Evolutionary conservation across 257 asterid species (phyloP).

Genomic region (Mentha longifolia): DNA sequence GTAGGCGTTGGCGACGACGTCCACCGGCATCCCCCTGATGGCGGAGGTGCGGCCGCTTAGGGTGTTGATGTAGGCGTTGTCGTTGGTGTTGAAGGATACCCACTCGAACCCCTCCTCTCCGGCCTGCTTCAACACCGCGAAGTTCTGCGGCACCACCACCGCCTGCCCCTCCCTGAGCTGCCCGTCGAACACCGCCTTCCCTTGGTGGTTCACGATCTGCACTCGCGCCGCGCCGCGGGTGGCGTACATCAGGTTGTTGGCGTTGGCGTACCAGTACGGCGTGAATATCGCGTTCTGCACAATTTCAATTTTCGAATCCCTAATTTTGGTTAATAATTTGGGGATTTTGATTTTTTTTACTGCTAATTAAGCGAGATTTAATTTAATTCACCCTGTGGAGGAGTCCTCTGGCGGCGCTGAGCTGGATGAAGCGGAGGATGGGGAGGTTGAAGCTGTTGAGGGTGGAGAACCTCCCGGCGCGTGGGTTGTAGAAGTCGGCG

Average conservation of each 20-base stretch:
- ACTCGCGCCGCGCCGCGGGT: constrained; percentile 56
- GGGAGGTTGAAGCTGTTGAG: constrained; percentile 63
- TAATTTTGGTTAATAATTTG: no score
- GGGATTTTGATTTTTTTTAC: no score
- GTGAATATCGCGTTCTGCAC: constrained; percentile 62
- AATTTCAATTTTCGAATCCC: background rate
- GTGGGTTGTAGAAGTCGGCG: constrained; percentile 70
- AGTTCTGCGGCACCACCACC: constrained; percentile 72
- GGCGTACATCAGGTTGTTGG: constrained; percentile 57
- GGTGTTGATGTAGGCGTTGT: constrained; percentile 68
- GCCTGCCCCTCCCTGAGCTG: constrained; percentile 56
- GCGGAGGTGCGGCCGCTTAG: constrained; percentile 76
- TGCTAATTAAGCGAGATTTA: no score
- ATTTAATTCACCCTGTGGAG: constrained; percentile 49
- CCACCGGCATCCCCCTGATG: constrained; percentile 57
- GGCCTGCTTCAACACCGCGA: constrained; percentile 60
- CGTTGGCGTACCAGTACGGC: constrained; percentile 69
- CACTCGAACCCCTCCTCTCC: constrained; percentile 63
- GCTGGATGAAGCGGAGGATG: constrained; percentile 58
- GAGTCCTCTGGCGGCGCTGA: constrained; percentile 65
- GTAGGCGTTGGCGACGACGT: constrained; percentile 54
- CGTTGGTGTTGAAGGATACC: constrained; percentile 76
- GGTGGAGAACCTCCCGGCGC: constrained; percentile 67
- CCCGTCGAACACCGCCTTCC: constrained; percentile 60
- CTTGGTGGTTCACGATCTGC: constrained; percentile 70